These are phyloP conservation scores for Pleurotus djamor DNA, from an alignment of 768 basidiomycete genomes.

Conservation along the genomic window DNA sequence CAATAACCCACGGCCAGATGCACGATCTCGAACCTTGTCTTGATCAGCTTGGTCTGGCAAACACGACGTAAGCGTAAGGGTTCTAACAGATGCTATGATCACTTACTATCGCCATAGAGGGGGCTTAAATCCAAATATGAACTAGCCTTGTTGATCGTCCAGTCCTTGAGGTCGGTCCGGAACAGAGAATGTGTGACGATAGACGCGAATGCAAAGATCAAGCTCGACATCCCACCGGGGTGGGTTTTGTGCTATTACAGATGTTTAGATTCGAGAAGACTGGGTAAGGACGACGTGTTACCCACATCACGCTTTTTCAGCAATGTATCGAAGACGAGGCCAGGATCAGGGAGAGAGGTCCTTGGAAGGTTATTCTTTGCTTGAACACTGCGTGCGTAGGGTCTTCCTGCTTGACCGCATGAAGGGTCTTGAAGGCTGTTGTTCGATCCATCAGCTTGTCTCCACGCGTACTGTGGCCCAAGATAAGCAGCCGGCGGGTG, in stretches of 20 bases:
- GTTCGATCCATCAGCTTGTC: conserved; percentile 47
- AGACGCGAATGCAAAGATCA: conserved; percentile 67
- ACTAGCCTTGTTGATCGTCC: conserved; percentile 47
- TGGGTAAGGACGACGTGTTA: conserved; percentile 20
- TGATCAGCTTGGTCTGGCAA: conserved; percentile 29
- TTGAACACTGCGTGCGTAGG: conserved; percentile 54
- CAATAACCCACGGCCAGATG: conserved; percentile 44
- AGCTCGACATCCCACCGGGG: conserved; percentile 54
- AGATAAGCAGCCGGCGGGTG: conserved; percentile 39
- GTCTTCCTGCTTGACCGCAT: conserved; percentile 47
- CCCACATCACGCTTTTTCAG: conserved; percentile 35
- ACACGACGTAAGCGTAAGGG: background rate
- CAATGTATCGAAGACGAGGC: conserved; percentile 61
- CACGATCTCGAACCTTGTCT: conserved; percentile 44
- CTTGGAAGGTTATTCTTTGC: conserved; percentile 35
- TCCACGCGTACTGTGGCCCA: conserved; percentile 32
- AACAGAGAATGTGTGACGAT: conserved; percentile 62
- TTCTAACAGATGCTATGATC: background rate
- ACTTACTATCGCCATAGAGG: conserved; percentile 49
- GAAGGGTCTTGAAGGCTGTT: conserved; percentile 45
- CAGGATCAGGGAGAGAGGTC: conserved; percentile 51
- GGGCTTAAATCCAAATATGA: conserved; percentile 58
- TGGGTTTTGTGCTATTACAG: conserved; percentile 35
- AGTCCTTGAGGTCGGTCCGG: conserved; percentile 40
- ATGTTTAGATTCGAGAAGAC: conserved; percentile 12